Evolutionary conservation across 176 grass and related monocot species (phyloP), one percentile per base, ranked within the genome.

Genomic region (Carex kokanica): DNA sequence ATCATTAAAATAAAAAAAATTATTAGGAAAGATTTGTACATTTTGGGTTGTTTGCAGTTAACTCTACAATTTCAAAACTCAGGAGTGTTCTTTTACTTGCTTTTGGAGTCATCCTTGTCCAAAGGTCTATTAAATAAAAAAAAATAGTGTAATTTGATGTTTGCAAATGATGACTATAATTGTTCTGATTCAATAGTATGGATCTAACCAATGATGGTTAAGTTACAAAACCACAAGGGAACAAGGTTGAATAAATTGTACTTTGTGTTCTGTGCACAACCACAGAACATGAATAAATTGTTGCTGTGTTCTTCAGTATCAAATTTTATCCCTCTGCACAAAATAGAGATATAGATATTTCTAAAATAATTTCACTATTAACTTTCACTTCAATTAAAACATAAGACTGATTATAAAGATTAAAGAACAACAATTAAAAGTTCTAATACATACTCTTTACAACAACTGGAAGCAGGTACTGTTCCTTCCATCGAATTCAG

Each of bases 371-470:
- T 60, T 60, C 20, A 10, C 7, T 61, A 11, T 24, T 61, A 61
- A 24, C 12, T 36, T 67, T 8, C 13, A 67, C 32, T 65, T 65
- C 34, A 45, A 80, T 66, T 83, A 36, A 60, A 72, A 4, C 49
- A 68, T 63, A 66, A 84, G 60, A 12, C 58, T 31, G 51, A 83
- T 21, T 47, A 78, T 17, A 27, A 53, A 53, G 24, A 13, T 68
- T 17, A 27, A 53, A 53, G 24, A 13, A 71, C 57, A 45, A 83
- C 5, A 36, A 82, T 31, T 31, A 4, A 55, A 84, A 84, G 67
- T 84, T 56, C 21, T 24, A 25, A n/a, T 58, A 34, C 92, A 87
- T 91, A 94, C 92, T 97, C 89, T 88, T 90, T 90, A 89, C 94
- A 97, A 60, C 91, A 93, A 87, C 78, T 90, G 47, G 94, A 93